Conservation (phyloP, 202 grass and related monocot species). For the Sporobolus alterniflorus region DNA sequence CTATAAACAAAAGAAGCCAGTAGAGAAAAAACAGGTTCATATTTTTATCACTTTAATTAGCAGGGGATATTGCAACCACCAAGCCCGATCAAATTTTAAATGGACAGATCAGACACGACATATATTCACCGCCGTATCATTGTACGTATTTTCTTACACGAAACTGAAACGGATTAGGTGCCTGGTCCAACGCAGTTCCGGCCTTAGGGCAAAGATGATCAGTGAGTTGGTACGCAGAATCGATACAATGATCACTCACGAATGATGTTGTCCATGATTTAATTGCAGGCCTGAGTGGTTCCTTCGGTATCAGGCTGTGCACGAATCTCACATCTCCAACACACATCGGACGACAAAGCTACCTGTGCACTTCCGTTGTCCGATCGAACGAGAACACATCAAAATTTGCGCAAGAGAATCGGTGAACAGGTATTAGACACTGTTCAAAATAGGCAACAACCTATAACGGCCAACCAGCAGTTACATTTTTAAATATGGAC, state of each 20-base stretch:
- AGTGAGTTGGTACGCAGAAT: neutral
- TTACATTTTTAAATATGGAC: constrained; percentile 28
- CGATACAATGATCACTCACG: neutral
- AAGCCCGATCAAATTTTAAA: neutral
- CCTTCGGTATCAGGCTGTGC: constrained; percentile 19
- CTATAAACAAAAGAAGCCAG: no score
- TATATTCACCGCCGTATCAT: neutral
- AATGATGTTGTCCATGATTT: constrained; percentile 11
- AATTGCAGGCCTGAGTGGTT: neutral
- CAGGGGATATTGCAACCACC: neutral
- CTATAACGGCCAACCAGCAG: constrained; percentile 11
- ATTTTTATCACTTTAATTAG: neutral
- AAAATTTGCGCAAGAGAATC: neutral
- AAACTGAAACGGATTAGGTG: neutral
- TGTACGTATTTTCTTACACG: neutral
- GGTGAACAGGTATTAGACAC: neutral
- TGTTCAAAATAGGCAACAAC: constrained; percentile 6
- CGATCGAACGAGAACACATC: neutral
- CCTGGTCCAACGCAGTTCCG: neutral
- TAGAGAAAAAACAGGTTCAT: neutral
- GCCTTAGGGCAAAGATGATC: neutral
- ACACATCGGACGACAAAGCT: neutral
- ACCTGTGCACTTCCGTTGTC: neutral
- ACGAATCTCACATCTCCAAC: constrained; percentile 5
- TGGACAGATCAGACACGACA: neutral